Base-by-base conservation (phyloP, 495 filamentous ascomycete genomes). In the Astrothelium macrocarpum region DNA sequence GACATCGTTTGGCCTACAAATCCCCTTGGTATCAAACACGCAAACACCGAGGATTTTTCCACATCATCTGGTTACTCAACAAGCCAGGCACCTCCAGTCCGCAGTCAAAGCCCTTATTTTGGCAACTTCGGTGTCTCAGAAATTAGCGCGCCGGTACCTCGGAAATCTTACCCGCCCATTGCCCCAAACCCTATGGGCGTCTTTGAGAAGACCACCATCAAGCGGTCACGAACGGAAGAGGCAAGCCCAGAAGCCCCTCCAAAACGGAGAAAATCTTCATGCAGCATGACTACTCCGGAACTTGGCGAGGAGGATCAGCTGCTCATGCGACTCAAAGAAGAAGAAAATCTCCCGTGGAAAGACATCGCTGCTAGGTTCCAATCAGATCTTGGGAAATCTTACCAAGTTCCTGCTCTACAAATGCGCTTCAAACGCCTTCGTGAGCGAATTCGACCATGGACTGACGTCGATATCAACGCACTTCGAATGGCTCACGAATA, bases 361-460 rank as follows among this genome's bases (percentile, higher is more conserved):
- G 79, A 81, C 67, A 85, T 90, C 61, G 84, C 85, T 1, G 76
- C 80, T 25, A 80, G 81, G 66, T 90, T 87, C 72, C 79, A 80
- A 28, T 81, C 82, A 36, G 81, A 79, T 29, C 82, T 83, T 66
- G 78, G 85, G 56, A 86, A 87, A 63, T 81, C 82, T 66, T 86
- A 84, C 61, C 78, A 86, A 49, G 85, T 89, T 61, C 84, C 87
- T 2, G 82, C 86, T 2, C 74, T 90, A 56, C 87, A 90, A 74
- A 90, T 90, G 87, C 82, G 87, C 18, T 82, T 85, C 70, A 81
- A 85, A 64, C 78, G 87, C 28, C 77, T 88, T 43, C 81, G 84
- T 46, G 85, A 87, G 71, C 81, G 85, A 60, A 75, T 83, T 71
- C 76, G 83, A 14, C 78, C 82, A 3, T 90, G 87, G 87, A 84